Conservation (phyloP, 2,329 filamentous ascomycete species). For the Pestalotiopsis sp. region DNA sequence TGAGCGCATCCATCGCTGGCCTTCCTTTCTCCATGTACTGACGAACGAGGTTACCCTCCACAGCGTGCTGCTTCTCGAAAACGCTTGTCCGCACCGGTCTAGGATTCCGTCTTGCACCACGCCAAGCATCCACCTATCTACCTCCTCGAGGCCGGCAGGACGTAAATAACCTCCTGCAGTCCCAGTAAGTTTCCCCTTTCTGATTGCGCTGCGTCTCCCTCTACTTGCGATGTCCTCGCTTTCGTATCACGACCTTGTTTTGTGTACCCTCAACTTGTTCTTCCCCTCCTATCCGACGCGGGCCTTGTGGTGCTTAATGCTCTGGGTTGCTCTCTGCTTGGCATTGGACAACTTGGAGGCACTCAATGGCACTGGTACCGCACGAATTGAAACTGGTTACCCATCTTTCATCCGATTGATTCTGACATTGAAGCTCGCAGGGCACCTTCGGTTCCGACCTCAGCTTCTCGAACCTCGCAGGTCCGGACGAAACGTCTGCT, state of each 20-base stretch:
- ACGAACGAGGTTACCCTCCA: slow-evolving; percentile 18
- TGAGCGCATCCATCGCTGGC: slow-evolving; percentile 19
- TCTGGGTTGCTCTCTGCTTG: not conserved
- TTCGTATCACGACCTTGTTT: not conserved
- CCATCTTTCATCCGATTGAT: not conserved
- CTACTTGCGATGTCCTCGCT: not conserved
- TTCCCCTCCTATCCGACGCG: not conserved
- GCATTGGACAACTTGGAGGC: not conserved
- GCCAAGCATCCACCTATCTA: slow-evolving; percentile 12
- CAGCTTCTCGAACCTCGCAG: not conserved
- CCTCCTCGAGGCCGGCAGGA: not conserved
- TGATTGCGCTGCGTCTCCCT: not conserved
- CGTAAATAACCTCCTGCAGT: not conserved
- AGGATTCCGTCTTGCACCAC: slow-evolving; percentile 2
- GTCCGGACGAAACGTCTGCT: slow-evolving; percentile 12
- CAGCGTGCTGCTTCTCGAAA: slow-evolving; percentile 22
- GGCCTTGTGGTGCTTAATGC: not conserved
- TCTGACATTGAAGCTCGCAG: not conserved
- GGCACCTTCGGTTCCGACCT: not conserved
- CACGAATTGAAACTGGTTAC: slow-evolving; percentile 1
- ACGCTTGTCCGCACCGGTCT: slow-evolving; percentile 10
- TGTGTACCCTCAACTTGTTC: not conserved
- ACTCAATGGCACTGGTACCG: not conserved
- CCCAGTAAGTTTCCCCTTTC: not conserved
- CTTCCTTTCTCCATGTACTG: slow-evolving; percentile 26